These are phyloP conservation scores for Plasmopara muralis DNA, from an alignment of 352 stramenopile species.

Conservation along the genomic window DNA sequence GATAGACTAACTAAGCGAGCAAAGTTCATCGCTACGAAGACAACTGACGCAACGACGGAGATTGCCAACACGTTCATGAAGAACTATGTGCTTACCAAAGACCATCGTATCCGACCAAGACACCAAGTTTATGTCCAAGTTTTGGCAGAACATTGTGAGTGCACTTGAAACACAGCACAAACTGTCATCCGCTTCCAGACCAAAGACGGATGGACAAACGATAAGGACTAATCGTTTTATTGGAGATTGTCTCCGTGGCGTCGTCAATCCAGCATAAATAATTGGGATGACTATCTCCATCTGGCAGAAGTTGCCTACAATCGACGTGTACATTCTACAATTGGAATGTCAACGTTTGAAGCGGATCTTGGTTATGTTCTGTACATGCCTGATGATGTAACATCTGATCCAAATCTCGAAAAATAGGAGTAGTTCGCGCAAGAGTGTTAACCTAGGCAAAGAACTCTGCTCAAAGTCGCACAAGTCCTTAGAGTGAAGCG, in stretches of 20 bases:
- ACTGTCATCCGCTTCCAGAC: background rate
- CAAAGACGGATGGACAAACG: conserved; percentile 7
- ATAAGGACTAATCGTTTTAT: conserved; percentile 9
- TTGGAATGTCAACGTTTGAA: no score
- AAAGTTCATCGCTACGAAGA: conserved; percentile 1
- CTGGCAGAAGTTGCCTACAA: no score
- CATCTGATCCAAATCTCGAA: background rate
- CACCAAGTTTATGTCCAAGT: conserved; percentile 2
- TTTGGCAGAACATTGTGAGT: conserved; percentile 1
- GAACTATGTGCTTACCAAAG: conserved; percentile 4
- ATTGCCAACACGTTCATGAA: no score
- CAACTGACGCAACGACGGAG: no score
- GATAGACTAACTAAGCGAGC: background rate
- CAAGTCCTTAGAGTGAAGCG: background rate
- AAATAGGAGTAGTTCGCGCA: background rate
- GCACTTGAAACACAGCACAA: conserved; percentile 2
- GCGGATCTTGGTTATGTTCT: no score
- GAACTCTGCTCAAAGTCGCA: background rate
- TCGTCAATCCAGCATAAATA: no score
- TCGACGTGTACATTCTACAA: no score
- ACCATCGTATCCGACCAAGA: background rate
- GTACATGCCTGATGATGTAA: conserved; percentile 2
- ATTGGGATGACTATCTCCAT: no score
- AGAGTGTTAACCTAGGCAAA: background rate
- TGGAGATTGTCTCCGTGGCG: conserved; percentile 7